A percentile compares a stretch with the other conserved stretches of the same genome.
Conservation (phyloP, 495 filamentous ascomycete genomes). For the Annulohypoxylon moriforme region DNA sequence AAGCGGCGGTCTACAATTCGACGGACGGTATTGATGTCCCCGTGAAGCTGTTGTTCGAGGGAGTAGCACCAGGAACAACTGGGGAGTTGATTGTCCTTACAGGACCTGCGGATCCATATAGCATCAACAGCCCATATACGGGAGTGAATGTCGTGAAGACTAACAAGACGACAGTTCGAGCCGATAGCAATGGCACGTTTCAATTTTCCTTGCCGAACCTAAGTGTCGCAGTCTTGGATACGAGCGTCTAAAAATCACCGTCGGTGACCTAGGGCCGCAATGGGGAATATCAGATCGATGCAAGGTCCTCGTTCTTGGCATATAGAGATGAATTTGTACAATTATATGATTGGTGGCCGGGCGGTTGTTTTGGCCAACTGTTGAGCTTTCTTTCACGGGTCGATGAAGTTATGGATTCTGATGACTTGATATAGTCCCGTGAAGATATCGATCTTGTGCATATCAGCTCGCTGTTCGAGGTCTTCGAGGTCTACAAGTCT, state of each 20-base stretch:
- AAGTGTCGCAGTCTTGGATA: slow-evolving; percentile 65
- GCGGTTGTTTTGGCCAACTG: too few relatives aligned
- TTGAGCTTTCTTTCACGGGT: too few relatives aligned
- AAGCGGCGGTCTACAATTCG: slow-evolving; percentile 74
- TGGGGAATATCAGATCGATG: background rate
- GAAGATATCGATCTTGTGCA: too few relatives aligned
- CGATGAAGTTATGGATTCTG: too few relatives aligned
- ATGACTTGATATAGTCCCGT: too few relatives aligned
- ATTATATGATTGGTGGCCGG: too few relatives aligned
- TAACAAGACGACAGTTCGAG: slow-evolving; percentile 55
- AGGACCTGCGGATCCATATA: slow-evolving; percentile 60
- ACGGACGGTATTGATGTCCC: slow-evolving; percentile 57
- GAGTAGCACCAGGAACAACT: slow-evolving; percentile 55
- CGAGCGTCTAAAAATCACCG: slow-evolving; percentile 18
- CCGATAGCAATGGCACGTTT: slow-evolving; percentile 59
- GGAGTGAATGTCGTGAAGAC: slow-evolving; percentile 54
- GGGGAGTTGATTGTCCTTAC: slow-evolving; percentile 70
- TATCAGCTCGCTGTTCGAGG: too few relatives aligned
- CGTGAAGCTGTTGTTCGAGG: slow-evolving; percentile 66
- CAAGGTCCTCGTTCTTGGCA: background rate
- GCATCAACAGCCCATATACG: slow-evolving; percentile 51
- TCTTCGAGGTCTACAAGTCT: too few relatives aligned
- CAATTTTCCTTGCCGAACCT: slow-evolving; percentile 61
- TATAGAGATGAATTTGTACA: background rate
- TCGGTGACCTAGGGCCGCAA: slow-evolving; percentile 12